Conservation (phyloP, 2,329 filamentous ascomycete genomes). For the Aspergillus quadrilineatus region DNA sequence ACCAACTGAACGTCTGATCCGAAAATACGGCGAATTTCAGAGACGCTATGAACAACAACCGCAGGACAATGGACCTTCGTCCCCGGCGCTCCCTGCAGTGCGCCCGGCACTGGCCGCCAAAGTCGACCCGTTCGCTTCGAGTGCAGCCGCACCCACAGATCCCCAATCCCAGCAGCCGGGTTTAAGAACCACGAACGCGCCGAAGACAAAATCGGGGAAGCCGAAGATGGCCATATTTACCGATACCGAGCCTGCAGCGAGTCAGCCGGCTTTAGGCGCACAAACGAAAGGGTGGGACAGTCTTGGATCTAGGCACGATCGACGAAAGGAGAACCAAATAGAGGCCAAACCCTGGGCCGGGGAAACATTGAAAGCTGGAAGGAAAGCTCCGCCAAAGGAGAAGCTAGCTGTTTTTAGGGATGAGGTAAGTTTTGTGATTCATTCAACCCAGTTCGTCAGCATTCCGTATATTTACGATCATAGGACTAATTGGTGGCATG, state of each 20-base stretch:
- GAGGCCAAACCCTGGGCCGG: slow-evolving; percentile 89
- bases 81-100: slow-evolving; percentile 80
- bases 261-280: slow-evolving; percentile 54
- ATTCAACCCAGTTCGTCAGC: slow-evolving; percentile 37
- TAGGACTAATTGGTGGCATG: slow-evolving; percentile 84
- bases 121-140: slow-evolving; percentile 71
- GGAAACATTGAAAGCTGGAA: slow-evolving; percentile 83
- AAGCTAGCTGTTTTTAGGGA: slow-evolving; percentile 97
- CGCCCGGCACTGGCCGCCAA: slow-evolving; percentile 83
- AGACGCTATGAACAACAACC: slow-evolving; percentile 69
- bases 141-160: slow-evolving; percentile 55
- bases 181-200: slow-evolving; percentile 47
- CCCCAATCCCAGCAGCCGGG: slow-evolving; percentile 64
- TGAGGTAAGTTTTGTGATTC: slow-evolving; percentile 68
- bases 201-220: slow-evolving; percentile 64
- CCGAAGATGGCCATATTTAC: slow-evolving; percentile 90
- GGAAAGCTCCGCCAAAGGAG: slow-evolving; percentile 70
- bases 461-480: slow-evolving; percentile 76
- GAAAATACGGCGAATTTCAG: slow-evolving; percentile 93
- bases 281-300: slow-evolving; percentile 80
- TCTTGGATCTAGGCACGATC: slow-evolving; percentile 79
- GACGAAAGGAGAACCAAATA: slow-evolving; percentile 89
- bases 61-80: slow-evolving; percentile 68
- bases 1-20: slow-evolving; percentile 73
- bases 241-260: slow-evolving; percentile 64